Conservation (phyloP, 1,139 yeast species). For the Kurtzmaniella quercitrusa region DNA sequence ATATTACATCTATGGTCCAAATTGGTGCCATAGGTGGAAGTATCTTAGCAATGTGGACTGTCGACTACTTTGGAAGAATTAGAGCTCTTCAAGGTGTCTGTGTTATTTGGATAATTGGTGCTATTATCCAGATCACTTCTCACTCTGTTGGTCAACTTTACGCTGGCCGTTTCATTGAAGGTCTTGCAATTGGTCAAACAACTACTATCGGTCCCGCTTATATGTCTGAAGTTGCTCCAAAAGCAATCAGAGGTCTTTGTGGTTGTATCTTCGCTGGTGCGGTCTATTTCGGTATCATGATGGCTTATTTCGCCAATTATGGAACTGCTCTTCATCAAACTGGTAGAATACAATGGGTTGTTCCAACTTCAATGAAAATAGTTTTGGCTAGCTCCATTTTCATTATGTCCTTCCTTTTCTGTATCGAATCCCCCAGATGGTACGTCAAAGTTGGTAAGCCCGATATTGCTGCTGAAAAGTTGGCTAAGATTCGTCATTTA, state of each 20-base stretch:
- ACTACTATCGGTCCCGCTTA: constrained; percentile 55
- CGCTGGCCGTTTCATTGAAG: constrained; percentile 53
- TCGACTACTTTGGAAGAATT: constrained; percentile 54
- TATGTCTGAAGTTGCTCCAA: constrained; percentile 51
- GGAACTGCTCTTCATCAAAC: constrained; percentile 34
- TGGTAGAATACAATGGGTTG: constrained; percentile 34
- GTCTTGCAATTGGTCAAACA: constrained; percentile 55
- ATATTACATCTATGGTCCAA: constrained; percentile 60
- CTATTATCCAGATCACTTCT: constrained; percentile 46
- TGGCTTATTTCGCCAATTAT: constrained; percentile 47
- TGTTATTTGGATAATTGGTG: constrained; percentile 43
- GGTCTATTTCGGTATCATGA: constrained; percentile 51
- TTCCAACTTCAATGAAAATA: constrained; percentile 34
- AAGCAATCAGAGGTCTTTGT: constrained; percentile 48
- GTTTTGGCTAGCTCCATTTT: constrained; percentile 39
- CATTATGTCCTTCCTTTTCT: constrained; percentile 29
- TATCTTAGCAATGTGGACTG: constrained; percentile 44
- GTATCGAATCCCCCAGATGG: constrained; percentile 47
- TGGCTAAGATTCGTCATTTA: constrained; percentile 45
- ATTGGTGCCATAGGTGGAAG: constrained; percentile 59
- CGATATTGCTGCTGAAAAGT: constrained; percentile 30
- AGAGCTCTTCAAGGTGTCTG: constrained; percentile 46
- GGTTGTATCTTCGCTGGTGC: constrained; percentile 51
- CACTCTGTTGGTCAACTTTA: constrained; percentile 43
- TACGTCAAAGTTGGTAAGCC: constrained; percentile 31